These are phyloP conservation scores for Farysia itapuensis DNA, from an alignment of 1,284 basidiomycete genomes.

Conservation along the genomic window DNA sequence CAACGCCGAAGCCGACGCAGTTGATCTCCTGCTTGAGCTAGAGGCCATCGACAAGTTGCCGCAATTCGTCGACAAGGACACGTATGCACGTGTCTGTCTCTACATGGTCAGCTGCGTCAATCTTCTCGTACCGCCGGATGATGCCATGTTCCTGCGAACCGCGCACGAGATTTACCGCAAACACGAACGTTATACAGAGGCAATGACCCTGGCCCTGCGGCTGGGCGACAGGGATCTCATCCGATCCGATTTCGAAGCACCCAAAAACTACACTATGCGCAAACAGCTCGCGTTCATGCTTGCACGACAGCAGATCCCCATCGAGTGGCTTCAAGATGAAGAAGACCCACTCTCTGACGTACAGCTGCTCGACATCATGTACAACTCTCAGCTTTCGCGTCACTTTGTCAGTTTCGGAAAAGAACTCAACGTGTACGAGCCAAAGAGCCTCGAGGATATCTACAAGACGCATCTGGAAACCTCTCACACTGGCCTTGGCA, in stretches of 20 bases:
- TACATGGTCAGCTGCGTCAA: constrained; percentile 95
- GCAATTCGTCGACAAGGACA: constrained; percentile 68
- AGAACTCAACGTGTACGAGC: constrained; percentile 85
- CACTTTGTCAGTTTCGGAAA: constrained; percentile 92
- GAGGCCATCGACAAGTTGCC: constrained; percentile 75
- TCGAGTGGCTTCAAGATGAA: constrained; percentile 82
- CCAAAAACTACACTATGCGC: constrained; percentile 70
- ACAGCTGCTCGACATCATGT: constrained; percentile 69
- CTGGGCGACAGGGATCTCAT: constrained; percentile 81
- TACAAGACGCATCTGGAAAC: constrained; percentile 97
- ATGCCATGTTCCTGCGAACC: constrained; percentile 83
- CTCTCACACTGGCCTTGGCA: constrained; percentile 34
- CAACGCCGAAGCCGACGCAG: constrained; percentile 97
- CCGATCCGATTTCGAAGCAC: constrained; percentile 55
- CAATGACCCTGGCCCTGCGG: constrained; percentile 81
- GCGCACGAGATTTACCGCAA: constrained; percentile 88
- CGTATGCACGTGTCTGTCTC: constrained; percentile 87
- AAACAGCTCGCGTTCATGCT: constrained; percentile 92
- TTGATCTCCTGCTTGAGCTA: constrained; percentile 90
- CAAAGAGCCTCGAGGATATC: constrained; percentile 91
- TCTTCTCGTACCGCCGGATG: constrained; percentile 90
- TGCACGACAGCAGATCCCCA: constrained; percentile 85
- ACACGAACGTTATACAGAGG: constrained; percentile 86
- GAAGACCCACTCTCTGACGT: constrained; percentile 62
- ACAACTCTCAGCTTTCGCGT: constrained; percentile 70